Conservation (phyloP, 1,139 yeast species). For the Eremothecium gossypii region DNA sequence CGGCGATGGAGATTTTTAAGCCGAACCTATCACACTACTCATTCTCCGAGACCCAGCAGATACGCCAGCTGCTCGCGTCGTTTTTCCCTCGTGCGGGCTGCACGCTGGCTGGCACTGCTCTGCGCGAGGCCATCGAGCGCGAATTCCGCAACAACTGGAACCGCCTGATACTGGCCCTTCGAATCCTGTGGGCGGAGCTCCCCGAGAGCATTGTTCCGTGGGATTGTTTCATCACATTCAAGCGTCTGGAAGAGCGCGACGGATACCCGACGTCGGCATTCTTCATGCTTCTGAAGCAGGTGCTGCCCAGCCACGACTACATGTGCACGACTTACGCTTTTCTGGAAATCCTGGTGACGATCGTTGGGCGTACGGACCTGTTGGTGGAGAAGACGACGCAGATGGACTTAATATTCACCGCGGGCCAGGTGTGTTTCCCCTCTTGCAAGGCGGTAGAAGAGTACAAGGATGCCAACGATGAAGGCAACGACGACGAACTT, state of each 20-base stretch:
- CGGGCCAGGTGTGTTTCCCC: constrained; percentile 26
- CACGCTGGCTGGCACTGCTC: constrained; percentile 26
- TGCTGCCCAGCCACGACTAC: constrained; percentile 29
- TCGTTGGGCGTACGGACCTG: constrained; percentile 27
- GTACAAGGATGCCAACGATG: constrained; percentile 7
- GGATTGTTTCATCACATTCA: constrained; percentile 26
- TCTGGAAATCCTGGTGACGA: constrained; percentile 27
- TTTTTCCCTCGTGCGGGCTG: constrained; percentile 32
- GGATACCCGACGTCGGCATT: constrained; percentile 26
- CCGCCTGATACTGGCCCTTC: constrained; percentile 19
- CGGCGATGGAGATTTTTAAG: constrained; percentile 26
- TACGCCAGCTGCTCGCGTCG: constrained; percentile 19
- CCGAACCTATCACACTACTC: constrained; percentile 30
- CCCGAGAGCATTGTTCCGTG: constrained; percentile 31
- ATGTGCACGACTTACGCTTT: constrained; percentile 30
- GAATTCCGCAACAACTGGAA: constrained; percentile 19
- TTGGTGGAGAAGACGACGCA: constrained; percentile 25
- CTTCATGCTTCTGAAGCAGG: constrained; percentile 27
- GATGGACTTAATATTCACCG: constrained; percentile 29
- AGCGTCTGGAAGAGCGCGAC: constrained; percentile 18
- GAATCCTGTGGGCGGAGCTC: constrained; percentile 28
- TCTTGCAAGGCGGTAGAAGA: constrained; percentile 8
- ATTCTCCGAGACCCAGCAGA: constrained; percentile 21
- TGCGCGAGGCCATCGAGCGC: constrained; percentile 18
- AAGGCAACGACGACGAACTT: constrained; percentile 12